Evolutionary conservation across 2,329 filamentous ascomycete genomes (phyloP), one percentile per base, ranked within the genome.

Genomic region (Clonostachys solani): DNA sequence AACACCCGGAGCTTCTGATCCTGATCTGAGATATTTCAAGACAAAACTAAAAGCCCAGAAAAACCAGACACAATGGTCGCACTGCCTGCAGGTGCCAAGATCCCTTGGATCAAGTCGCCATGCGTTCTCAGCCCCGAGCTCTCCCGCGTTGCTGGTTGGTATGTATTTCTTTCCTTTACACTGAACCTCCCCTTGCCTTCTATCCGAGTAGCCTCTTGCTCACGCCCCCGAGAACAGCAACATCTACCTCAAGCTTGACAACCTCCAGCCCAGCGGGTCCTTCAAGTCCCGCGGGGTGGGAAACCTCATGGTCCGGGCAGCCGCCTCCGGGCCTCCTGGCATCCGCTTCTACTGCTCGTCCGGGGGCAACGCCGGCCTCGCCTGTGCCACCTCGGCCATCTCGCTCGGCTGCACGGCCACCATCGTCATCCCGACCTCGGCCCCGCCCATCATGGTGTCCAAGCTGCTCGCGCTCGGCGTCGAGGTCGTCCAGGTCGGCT

Each of bases 251-350:
- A 95, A 95, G 66, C 80, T 94, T 52, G 89, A 95, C 58, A 89
- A 87, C 61, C 79, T 91, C 47, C 90, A 95, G 60, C 90, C 89
- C 5, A 87, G 86, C 18, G 87, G 87, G 52, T 92, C 87, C 37
- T 95, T 95, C 81, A 94, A 95, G 66, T 92, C 87, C 42, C 78
- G 82, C 54, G 88, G 86, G 33, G 81, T 92, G 51, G 87, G 88
- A 44, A 80, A 87, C 64, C 77, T 87, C 61, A 84, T 90, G 60
- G 67, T 71, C 48, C 60, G 60, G 45, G 64, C 66, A 47, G 59
- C 65, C 53, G 56, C 69, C 51, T 57, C 47, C 15, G 16, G 43
- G 5, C 37, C 57, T 3, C 56, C 61, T 18, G 54, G 62, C 6
- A 68, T 75, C 3, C 87, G 88, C 70, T 92, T 94, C 75, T 94